Conservation (phyloP, 352 stramenopile species). For the Globisporangium alternatum region DNA sequence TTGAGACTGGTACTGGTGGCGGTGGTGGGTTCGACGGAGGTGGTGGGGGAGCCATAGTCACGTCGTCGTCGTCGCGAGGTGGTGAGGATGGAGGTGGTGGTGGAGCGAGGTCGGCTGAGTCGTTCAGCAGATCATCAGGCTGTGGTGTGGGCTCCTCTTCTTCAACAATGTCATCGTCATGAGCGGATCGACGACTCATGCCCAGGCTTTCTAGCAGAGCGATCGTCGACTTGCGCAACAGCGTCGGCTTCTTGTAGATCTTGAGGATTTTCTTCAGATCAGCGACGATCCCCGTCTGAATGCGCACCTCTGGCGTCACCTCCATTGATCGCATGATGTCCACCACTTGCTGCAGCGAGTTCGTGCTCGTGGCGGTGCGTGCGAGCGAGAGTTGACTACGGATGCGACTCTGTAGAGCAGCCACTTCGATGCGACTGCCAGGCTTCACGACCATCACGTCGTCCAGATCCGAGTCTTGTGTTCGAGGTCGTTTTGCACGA, state of each 20-base stretch:
- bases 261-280: constrained; percentile 81
- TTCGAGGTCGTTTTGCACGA: constrained; percentile 54
- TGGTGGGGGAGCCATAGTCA: constrained; percentile 6
- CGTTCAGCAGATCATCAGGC: background rate
- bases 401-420: constrained; percentile 68
- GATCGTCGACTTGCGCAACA: constrained; percentile 71
- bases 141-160: constrained; percentile 24
- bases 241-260: constrained; percentile 74
- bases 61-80: background rate
- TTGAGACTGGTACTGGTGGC: constrained; percentile 20
- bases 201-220: constrained; percentile 66
- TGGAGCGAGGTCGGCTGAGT: constrained; percentile 5
- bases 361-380: constrained; percentile 55
- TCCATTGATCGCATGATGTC: constrained; percentile 80
- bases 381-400: constrained; percentile 56
- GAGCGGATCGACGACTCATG: constrained; percentile 50
- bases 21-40: constrained; percentile 9
- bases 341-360: constrained; percentile 71
- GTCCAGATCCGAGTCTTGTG: constrained; percentile 63
- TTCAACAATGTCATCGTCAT: constrained; percentile 45
- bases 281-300: constrained; percentile 64
- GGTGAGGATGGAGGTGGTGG: constrained; percentile 14
- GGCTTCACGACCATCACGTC: constrained; percentile 66
- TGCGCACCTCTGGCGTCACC: constrained; percentile 62
- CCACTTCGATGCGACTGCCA: constrained; percentile 54